Conservation (phyloP, 441 rosid species). For the Jatropha multifida region DNA sequence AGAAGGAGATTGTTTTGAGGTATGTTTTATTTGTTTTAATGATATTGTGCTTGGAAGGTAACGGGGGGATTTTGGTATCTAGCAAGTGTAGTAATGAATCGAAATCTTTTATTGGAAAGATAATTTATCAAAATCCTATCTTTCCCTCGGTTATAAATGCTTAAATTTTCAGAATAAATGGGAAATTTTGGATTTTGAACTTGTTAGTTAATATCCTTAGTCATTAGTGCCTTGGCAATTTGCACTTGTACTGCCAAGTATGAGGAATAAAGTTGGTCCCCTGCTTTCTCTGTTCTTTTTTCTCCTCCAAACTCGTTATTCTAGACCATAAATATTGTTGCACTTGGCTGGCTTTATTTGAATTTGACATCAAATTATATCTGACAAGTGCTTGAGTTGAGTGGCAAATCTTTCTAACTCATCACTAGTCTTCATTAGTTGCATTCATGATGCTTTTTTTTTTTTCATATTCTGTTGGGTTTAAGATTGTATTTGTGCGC, state of each 20-base stretch:
- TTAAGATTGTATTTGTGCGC: neutral
- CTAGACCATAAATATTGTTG: neutral
- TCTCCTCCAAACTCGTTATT: neutral
- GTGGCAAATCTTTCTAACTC: neutral
- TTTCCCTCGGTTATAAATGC: neutral
- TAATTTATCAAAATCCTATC: neutral
- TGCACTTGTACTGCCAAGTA: neutral
- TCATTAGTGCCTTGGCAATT: neutral
- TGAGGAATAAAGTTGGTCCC: neutral
- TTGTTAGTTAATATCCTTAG: neutral
- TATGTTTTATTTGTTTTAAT: neutral
- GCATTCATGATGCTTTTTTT: neutral
- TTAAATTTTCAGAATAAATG: neutral
- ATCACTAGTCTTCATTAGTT: neutral
- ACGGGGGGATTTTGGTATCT: neutral
- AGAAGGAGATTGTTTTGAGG: neutral
- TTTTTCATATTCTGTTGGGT: neutral
- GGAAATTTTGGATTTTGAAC: neutral
- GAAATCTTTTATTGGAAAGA: neutral
- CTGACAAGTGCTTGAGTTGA: neutral
- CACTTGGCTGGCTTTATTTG: neutral
- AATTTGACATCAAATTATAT: neutral
- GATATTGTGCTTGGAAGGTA: constrained; percentile 1
- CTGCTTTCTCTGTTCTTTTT: neutral
- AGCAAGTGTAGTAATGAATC: neutral